Evolutionary conservation across 805 yeast genomes (phyloP).

Genomic region (Kodamaea neixiangensis): DNA sequence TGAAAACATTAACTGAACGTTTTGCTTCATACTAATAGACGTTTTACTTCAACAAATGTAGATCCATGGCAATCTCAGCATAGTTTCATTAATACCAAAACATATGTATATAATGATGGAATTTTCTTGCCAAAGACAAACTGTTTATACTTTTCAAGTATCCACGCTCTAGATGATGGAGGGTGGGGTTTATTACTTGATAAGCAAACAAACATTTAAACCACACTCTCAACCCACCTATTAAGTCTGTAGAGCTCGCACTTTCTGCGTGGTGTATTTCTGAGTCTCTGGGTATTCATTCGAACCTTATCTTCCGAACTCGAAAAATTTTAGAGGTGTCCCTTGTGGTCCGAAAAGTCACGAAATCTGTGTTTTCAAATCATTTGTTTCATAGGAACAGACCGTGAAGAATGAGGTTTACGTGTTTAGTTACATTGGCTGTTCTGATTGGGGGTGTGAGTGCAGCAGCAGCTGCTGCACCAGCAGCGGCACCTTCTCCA

Average conservation of each 20-base stretch:
- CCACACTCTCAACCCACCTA: not conserved
- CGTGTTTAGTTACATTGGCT: slow-evolving; percentile 1
- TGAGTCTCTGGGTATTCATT: not conserved
- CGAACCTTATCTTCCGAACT: not conserved
- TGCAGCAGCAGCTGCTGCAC: not conserved
- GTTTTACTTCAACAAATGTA: slow-evolving; percentile 2
- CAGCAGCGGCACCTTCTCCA: slow-evolving; percentile 14
- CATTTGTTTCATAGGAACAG: not conserved
- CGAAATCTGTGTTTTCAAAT: not conserved
- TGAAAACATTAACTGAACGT: not conserved
- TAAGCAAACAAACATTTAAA: slow-evolving; percentile 21
- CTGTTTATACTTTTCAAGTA: slow-evolving; percentile 28
- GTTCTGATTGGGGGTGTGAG: not conserved
- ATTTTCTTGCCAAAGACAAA: slow-evolving; percentile 43
- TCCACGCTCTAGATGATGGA: slow-evolving; percentile 15
- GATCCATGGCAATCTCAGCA: slow-evolving; percentile 43
- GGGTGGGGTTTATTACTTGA: slow-evolving; percentile 17
- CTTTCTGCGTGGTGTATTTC: not conserved
- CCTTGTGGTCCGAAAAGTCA: slow-evolving; percentile 1
- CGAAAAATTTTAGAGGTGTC: not conserved
- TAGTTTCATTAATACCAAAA: slow-evolving; percentile 42
- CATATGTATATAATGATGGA: slow-evolving; percentile 46
- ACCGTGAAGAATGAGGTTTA: not conserved
- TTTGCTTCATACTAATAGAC: not conserved
- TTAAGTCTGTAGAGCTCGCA: not conserved